These are phyloP conservation scores for Carnegiea gigantea DNA, from an alignment of 179 eudicot species.

Conservation along the genomic window DNA sequence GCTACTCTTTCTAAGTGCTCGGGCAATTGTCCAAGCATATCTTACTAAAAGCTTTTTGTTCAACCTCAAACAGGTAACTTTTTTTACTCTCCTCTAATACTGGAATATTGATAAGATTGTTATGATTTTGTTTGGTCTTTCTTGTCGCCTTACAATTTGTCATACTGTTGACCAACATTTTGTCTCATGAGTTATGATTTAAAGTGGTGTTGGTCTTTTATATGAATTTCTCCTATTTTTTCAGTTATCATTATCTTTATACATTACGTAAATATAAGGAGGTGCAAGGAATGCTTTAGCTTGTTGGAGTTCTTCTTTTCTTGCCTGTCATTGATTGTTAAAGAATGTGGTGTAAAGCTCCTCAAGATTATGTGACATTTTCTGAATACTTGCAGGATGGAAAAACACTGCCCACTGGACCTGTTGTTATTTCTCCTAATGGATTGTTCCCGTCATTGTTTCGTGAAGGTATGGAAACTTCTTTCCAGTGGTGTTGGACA, in stretches of 20 bases:
- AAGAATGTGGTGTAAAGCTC: not conserved
- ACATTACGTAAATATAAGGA: not conserved
- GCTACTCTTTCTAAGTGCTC: conserved; percentile 91
- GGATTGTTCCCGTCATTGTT: conserved; percentile 93
- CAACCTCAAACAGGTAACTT: conserved; percentile 89
- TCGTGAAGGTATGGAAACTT: conserved; percentile 68
- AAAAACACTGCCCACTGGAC: conserved; percentile 87
- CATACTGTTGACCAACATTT: not conserved
- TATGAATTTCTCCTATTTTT: not conserved
- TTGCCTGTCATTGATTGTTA: conserved; percentile 2
- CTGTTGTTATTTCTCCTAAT: conserved; percentile 96
- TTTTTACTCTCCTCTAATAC: not conserved
- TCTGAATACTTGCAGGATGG: conserved; percentile 69
- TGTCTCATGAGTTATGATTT: not conserved
- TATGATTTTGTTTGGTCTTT: not conserved
- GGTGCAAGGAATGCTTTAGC: not conserved
- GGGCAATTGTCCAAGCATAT: conserved; percentile 98
- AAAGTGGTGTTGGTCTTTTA: not conserved
- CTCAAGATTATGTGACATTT: not conserved
- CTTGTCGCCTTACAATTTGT: not conserved
- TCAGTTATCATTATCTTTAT: not conserved
- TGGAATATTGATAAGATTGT: conserved; percentile 1
- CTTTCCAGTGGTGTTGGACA: not conserved
- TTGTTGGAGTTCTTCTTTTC: not conserved
- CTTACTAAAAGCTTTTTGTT: conserved; percentile 81